Evolutionary conservation across 1,139 yeast species (phyloP).

Genomic region (Candida sp.): DNA sequence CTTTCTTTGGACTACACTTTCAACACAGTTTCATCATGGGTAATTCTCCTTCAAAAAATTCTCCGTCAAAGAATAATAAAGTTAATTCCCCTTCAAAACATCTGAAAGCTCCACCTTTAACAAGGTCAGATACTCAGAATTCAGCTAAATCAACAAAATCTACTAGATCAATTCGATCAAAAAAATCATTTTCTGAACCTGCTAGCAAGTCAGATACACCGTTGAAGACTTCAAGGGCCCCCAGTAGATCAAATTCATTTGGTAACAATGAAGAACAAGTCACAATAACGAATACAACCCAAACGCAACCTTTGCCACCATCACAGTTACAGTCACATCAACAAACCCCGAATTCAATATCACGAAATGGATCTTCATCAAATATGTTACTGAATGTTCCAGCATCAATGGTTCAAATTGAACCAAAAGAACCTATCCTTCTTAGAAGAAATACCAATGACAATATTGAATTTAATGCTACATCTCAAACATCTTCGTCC

Average conservation of each 20-base stretch:
- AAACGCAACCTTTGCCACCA: conserved; percentile 3
- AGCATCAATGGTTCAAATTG: conserved; percentile 66
- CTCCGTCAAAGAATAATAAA: too few species aligned
- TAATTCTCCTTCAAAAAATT: conserved; percentile 38
- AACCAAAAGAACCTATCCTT: conserved; percentile 69
- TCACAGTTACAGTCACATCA: conserved; percentile 40
- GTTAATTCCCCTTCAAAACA: conserved; percentile 32
- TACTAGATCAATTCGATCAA: conserved; percentile 40
- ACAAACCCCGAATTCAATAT: conserved; percentile 21
- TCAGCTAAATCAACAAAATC: conserved; percentile 49
- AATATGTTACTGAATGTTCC: conserved; percentile 37
- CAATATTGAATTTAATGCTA: conserved; percentile 9
- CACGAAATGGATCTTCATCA: conserved; percentile 9
- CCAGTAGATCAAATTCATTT: conserved; percentile 1
- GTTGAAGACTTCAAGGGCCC: conserved; percentile 11
- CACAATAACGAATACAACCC: conserved; percentile 10
- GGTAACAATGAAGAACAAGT: conserved; percentile 1
- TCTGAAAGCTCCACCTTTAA: conserved; percentile 34
- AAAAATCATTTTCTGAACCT: conserved; percentile 27
- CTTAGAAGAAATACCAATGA: conserved; percentile 39
- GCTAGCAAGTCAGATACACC: conserved; percentile 26
- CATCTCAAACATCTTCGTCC: conserved; percentile 8
- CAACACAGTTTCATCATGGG: conserved; percentile 28
- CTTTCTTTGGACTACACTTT: too few species aligned
- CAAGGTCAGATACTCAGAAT: conserved; percentile 52